A percentile compares a stretch with the other conserved stretches of the same genome.
Conservation (phyloP, 768 basidiomycete genomes). For the Tulasnella sp. region DNA sequence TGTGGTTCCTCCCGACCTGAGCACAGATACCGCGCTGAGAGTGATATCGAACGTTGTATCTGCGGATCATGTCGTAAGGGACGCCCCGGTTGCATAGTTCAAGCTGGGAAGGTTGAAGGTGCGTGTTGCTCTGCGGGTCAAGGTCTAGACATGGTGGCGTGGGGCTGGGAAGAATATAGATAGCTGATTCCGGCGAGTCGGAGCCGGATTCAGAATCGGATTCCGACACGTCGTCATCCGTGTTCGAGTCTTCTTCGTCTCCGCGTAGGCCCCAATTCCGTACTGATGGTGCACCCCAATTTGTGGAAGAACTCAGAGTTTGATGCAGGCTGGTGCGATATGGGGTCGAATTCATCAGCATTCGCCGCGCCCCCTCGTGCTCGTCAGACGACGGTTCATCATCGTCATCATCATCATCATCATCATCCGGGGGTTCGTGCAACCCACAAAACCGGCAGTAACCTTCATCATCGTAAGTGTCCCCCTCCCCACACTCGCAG, state of each 20-base stretch:
- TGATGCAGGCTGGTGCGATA: too few relatives aligned
- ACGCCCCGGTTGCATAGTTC: conserved; percentile 8
- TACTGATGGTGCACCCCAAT: too few relatives aligned
- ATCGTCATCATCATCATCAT: too few relatives aligned
- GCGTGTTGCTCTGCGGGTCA: neutral
- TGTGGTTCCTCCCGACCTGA: neutral
- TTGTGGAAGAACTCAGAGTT: too few relatives aligned
- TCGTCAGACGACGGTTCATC: too few relatives aligned
- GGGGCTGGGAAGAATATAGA: neutral
- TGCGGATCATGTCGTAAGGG: conserved; percentile 14
- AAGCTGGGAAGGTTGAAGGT: neutral
- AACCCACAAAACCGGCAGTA: too few relatives aligned
- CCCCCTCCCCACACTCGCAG: neutral
- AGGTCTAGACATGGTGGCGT: conserved; percentile 2
- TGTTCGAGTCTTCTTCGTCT: neutral
- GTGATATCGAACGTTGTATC: conserved; percentile 2
- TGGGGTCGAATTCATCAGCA: too few relatives aligned
- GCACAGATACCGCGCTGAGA: neutral
- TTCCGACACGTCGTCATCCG: neutral
- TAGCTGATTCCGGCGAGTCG: too few relatives aligned
- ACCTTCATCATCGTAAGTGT: too few relatives aligned
- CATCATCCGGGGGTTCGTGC: too few relatives aligned
- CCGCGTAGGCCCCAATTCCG: neutral
- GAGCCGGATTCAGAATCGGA: neutral
- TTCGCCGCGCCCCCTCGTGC: too few relatives aligned